Evolutionary conservation across 148 eudicot species (phyloP).

Genomic region (Amaranthus cruentus): DNA sequence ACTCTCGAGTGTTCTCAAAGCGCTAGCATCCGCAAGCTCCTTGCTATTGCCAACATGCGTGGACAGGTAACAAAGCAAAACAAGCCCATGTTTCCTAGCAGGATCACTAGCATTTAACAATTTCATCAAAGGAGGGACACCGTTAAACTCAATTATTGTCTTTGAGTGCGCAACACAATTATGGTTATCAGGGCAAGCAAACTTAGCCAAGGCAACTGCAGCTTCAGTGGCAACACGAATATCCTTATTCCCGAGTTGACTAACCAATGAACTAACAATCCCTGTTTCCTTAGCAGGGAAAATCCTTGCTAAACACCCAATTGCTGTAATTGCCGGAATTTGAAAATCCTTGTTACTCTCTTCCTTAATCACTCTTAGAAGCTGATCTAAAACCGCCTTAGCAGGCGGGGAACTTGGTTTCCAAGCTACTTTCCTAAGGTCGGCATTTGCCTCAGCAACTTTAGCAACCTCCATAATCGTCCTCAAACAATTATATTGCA

Average conservation of each 20-base stretch:
- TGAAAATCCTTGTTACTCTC: constrained; percentile 33
- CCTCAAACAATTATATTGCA: constrained; percentile 55
- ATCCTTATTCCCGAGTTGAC: constrained; percentile 44
- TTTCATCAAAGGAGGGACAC: constrained; percentile 56
- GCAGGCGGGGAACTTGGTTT: constrained; percentile 64
- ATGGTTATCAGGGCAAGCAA: constrained; percentile 51
- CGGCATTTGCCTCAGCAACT: constrained; percentile 62
- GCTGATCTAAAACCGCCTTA: constrained; percentile 64
- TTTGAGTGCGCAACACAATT: constrained; percentile 59
- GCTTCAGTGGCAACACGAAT: constrained; percentile 53
- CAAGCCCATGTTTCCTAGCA: constrained; percentile 41
- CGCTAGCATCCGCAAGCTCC: constrained; percentile 61
- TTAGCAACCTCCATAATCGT: constrained; percentile 66
- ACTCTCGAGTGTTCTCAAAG: constrained; percentile 50
- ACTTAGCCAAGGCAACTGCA: constrained; percentile 56
- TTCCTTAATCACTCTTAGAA: constrained; percentile 53
- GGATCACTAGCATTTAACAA: constrained; percentile 42
- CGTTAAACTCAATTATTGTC: constrained; percentile 55
- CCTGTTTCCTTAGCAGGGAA: constrained; percentile 70
- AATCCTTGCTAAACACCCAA: constrained; percentile 66
- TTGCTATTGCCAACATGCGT: constrained; percentile 61
- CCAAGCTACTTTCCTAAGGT: constrained; percentile 64
- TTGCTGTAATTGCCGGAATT: constrained; percentile 50
- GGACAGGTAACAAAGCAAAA: constrained; percentile 59
- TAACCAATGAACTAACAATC: constrained; percentile 49